Evolutionary conservation across 2,329 filamentous ascomycete species (phyloP).

Genomic region (Xylariaceae sp.): DNA sequence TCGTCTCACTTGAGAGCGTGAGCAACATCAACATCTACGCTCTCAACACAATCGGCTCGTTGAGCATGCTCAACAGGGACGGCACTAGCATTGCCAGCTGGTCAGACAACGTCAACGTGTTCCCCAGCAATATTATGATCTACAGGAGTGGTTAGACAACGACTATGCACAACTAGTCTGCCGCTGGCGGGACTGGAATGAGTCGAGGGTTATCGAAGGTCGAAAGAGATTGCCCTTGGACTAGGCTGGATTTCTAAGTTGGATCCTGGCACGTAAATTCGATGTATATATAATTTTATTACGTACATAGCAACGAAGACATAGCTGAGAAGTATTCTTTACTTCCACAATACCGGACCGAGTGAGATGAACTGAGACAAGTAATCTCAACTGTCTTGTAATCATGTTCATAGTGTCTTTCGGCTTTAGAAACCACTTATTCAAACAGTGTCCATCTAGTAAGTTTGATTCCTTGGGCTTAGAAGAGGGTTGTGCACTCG

Average conservation of each 20-base stretch:
- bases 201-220: neutral
- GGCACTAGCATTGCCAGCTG: conserved; percentile 40
- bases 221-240: neutral
- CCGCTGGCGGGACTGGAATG: neutral
- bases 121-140: conserved; percentile 40
- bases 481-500: too few species aligned
- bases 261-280: conserved; percentile 8
- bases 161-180: too few species aligned
- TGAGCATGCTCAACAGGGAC: conserved; percentile 46
- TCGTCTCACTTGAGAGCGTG: conserved; percentile 46
- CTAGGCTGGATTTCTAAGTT: conserved; percentile 4
- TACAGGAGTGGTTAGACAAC: conserved; percentile 37
- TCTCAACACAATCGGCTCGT: conserved; percentile 53
- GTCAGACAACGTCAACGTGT: conserved; percentile 42
- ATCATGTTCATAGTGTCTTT: too few species aligned
- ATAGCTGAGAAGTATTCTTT: neutral
- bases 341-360: conserved; percentile 11
- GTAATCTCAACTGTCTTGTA: too few species aligned
- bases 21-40: conserved; percentile 50
- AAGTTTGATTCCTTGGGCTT: too few species aligned
- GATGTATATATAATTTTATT: conserved; percentile 26
- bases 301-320: conserved; percentile 20
- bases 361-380: neutral
- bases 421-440: too few species aligned
- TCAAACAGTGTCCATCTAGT: too few species aligned